Percentiles rank a stretch among this genome's conserved stretches.
Conservation (phyloP, 2,329 filamentous ascomycete species). For the Lecanicillium sp. region DNA sequence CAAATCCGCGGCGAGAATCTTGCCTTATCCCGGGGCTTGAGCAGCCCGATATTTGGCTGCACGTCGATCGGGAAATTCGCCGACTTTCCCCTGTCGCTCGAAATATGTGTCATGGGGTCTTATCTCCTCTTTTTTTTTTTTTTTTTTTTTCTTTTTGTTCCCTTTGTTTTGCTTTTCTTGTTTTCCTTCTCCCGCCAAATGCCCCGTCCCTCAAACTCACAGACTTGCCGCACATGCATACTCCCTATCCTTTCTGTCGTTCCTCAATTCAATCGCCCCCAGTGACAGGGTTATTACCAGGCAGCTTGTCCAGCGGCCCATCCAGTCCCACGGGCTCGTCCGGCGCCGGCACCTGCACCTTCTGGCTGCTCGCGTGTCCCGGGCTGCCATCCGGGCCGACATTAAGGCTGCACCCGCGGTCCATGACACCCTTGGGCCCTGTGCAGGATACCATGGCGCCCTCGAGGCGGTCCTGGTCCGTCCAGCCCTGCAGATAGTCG, state of each 20-base stretch:
- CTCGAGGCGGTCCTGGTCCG: slow-evolving; percentile 22
- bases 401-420: slow-evolving; percentile 22
- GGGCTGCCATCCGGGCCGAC: slow-evolving; percentile 20
- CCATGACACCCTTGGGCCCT: slow-evolving; percentile 20
- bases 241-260: no score
- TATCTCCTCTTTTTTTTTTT: background rate
- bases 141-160: background rate
- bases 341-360: slow-evolving; percentile 18
- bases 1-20: no score
- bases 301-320: slow-evolving; percentile 20
- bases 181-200: no score
- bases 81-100: no score
- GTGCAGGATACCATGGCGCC: slow-evolving; percentile 23
- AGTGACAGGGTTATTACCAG: slow-evolving; percentile 23
- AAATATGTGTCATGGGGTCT: no score
- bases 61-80: no score
- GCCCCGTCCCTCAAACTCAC: no score
- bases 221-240: no score
- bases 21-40: no score
- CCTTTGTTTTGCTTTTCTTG: background rate
- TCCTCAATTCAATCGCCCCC: background rate
- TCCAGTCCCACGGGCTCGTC: slow-evolving; percentile 22
- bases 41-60: no score
- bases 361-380: slow-evolving; percentile 17
- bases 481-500: slow-evolving; percentile 26